Conservation (phyloP, 2,329 filamentous ascomycete species). For the Coniochaeta prunicola region DNA sequence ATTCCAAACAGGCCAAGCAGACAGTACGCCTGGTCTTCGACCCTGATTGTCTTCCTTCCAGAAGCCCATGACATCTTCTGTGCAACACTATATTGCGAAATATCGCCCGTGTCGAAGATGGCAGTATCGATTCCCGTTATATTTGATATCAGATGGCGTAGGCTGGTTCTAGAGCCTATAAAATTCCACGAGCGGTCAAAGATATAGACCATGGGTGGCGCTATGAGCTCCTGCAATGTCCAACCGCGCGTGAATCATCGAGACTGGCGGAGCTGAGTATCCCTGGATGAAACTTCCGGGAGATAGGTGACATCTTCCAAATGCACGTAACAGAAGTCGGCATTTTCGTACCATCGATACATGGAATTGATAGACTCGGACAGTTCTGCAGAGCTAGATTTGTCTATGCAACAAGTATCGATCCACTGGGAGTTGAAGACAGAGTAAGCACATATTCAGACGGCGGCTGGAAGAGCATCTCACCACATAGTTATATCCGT, state of each 20-base stretch:
- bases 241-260: neutral
- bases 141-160: neutral
- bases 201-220: neutral
- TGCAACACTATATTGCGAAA: neutral
- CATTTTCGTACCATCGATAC: neutral
- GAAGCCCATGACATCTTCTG: constrained; percentile 17
- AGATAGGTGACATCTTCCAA: too few relatives aligned
- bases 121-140: neutral
- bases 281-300: neutral
- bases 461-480: too few relatives aligned
- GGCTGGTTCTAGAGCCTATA: neutral
- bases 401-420: neutral
- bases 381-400: neutral
- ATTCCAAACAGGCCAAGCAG: constrained; percentile 19
- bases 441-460: too few relatives aligned
- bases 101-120: neutral
- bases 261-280: neutral
- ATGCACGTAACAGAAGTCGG: neutral
- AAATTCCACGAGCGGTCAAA: neutral
- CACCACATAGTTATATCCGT: too few relatives aligned
- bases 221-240: neutral
- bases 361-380: neutral
- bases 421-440: neutral
- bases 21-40: constrained; percentile 19
- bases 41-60: constrained; percentile 12